phyloP scores from a whole-genome alignment of 495 filamentous ascomycete genomes.

The Penicillium fimorum region DNA sequence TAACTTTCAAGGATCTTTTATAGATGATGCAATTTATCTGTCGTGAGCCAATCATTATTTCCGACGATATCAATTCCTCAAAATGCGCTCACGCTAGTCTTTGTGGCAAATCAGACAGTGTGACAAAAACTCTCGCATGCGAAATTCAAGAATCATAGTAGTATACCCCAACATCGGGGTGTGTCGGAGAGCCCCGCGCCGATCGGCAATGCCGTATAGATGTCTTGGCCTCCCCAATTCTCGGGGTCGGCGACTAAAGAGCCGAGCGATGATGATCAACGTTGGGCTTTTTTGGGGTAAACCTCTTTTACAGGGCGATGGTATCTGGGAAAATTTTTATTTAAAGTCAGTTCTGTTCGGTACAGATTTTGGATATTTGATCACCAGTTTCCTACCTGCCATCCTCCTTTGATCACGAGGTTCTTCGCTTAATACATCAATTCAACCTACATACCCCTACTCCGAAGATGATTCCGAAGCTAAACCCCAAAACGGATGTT shows the following conservation, averaged over 20 bases:
- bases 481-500: constrained; percentile 31
- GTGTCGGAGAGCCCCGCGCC: neutral
- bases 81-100: neutral
- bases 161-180: neutral
- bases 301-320: neutral
- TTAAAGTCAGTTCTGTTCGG: neutral
- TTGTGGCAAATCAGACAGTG: neutral
- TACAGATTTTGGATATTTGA: neutral
- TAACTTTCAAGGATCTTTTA: constrained; percentile 28
- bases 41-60: neutral
- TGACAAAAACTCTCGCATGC: neutral
- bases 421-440: neutral
- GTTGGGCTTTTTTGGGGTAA: neutral
- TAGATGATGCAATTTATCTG: constrained; percentile 21
- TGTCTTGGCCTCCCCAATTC: neutral
- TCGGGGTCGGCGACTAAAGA: constrained; percentile 20
- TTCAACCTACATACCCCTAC: neutral
- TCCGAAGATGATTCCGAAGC: neutral
- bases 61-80: neutral
- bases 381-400: neutral
- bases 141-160: neutral
- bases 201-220: constrained; percentile 15
- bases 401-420: neutral
- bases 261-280: constrained; percentile 10
- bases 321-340: neutral